These are phyloP conservation scores for Aspergillus fijiensis DNA, from an alignment of 2,329 filamentous ascomycete genomes.

Conservation along the genomic window DNA sequence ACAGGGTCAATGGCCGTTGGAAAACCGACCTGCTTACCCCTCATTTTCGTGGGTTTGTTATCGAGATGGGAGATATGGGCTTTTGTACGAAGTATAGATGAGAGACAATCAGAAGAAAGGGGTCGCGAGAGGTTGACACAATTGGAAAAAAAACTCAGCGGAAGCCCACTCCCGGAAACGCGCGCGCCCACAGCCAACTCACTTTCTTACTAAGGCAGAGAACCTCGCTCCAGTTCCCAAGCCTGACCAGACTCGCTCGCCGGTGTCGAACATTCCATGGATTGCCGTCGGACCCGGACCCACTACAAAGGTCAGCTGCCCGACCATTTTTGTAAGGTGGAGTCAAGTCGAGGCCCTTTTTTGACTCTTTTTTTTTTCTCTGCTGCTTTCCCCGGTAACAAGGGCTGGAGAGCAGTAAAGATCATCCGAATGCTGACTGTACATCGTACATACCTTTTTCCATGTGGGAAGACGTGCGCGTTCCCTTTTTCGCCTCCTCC, in stretches of 20 bases:
- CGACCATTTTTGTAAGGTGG: constrained; percentile 18
- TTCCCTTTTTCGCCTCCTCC: not conserved
- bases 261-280: constrained; percentile 24
- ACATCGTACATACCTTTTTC: not conserved
- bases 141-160: not conserved
- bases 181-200: not conserved
- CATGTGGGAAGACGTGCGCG: not conserved
- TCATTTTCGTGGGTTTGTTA: not conserved
- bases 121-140: not conserved
- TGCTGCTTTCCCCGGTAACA: constrained; percentile 1
- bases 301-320: constrained; percentile 19
- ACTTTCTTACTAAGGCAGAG: not conserved
- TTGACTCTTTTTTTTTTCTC: not conserved
- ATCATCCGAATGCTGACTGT: not conserved
- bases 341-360: constrained; percentile 9
- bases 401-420: not conserved
- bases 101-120: not conserved
- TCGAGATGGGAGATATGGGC: too few species aligned
- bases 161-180: not conserved
- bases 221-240: not conserved
- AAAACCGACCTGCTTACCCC: not conserved
- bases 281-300: constrained; percentile 17
- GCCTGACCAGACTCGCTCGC: constrained; percentile 2
- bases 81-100: not conserved
- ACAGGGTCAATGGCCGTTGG: not conserved